Conservation (phyloP, 2,329 filamentous ascomycete species). For the Phoma sp. region DNA sequence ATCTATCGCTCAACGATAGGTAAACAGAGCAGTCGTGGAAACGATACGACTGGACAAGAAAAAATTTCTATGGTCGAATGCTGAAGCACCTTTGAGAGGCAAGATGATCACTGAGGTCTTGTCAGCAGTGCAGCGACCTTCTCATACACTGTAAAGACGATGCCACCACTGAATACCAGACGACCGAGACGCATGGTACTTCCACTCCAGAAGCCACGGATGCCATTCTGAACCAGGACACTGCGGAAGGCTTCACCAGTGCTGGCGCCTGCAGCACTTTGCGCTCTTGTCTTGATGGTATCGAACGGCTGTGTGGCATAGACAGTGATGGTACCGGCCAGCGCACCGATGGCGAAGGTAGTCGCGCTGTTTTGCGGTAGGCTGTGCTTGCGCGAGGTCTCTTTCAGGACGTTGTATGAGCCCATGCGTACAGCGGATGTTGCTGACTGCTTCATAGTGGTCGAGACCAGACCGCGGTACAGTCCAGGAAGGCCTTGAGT, state of each 20-base stretch:
- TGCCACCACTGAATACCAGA: slow-evolving; percentile 40
- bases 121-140: slow-evolving; percentile 28
- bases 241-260: slow-evolving; percentile 34
- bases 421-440: slow-evolving; percentile 58
- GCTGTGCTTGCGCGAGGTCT: slow-evolving; percentile 32
- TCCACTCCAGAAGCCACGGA: slow-evolving; percentile 40
- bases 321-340: slow-evolving; percentile 46
- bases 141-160: slow-evolving; percentile 43
- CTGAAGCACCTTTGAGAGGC: no score
- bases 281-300: slow-evolving; percentile 51
- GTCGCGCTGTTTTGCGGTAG: slow-evolving; percentile 31
- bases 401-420: slow-evolving; percentile 56
- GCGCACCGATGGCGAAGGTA: slow-evolving; percentile 39
- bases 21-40: no score
- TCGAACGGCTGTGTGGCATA: slow-evolving; percentile 54
- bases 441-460: slow-evolving; percentile 57
- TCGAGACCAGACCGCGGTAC: slow-evolving; percentile 55
- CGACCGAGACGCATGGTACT: slow-evolving; percentile 40
- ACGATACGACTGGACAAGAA: no score
- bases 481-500: slow-evolving; percentile 53
- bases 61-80: no score
- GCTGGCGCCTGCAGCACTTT: slow-evolving; percentile 39
- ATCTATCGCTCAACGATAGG: no score
- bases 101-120: not conserved
- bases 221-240: slow-evolving; percentile 30